These are phyloP conservation scores for Populus alba DNA, from an alignment of 345 rosid genomes.

Conservation along the genomic window DNA sequence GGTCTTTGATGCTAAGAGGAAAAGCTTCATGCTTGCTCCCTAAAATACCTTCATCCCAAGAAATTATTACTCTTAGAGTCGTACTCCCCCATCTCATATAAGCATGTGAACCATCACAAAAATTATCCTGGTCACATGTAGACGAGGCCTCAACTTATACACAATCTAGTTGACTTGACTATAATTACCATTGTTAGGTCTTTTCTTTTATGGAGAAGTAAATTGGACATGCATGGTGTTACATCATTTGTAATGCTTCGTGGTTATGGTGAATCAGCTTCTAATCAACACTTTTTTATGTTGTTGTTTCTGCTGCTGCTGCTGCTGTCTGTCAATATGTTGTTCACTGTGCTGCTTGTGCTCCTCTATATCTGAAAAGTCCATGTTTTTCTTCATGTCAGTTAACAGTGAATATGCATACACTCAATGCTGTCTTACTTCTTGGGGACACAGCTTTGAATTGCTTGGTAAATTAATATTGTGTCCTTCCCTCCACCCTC, in stretches of 20 bases:
- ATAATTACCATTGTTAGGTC: background rate
- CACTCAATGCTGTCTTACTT: slow-evolving; percentile 53
- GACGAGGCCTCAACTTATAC: background rate
- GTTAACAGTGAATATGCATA: slow-evolving; percentile 66
- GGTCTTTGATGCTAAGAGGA: no score
- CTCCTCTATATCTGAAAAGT: background rate
- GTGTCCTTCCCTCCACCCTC: background rate
- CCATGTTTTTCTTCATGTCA: slow-evolving; percentile 24
- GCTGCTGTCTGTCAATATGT: background rate
- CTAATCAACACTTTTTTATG: background rate
- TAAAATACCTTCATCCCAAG: no score
- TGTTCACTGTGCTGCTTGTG: background rate
- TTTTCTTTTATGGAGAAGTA: background rate
- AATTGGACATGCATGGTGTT: background rate
- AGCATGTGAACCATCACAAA: no score
- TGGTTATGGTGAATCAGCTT: background rate
- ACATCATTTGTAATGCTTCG: background rate
- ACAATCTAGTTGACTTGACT: background rate
- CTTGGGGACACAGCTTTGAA: slow-evolving; percentile 57
- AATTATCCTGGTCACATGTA: background rate
- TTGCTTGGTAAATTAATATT: slow-evolving; percentile 44
- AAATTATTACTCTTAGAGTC: no score
- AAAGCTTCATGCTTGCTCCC: no score
- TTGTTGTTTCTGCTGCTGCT: background rate
- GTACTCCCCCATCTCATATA: no score